phyloP scores from a whole-genome alignment of 345 rosid species.

The Microcos paniculata region DNA sequence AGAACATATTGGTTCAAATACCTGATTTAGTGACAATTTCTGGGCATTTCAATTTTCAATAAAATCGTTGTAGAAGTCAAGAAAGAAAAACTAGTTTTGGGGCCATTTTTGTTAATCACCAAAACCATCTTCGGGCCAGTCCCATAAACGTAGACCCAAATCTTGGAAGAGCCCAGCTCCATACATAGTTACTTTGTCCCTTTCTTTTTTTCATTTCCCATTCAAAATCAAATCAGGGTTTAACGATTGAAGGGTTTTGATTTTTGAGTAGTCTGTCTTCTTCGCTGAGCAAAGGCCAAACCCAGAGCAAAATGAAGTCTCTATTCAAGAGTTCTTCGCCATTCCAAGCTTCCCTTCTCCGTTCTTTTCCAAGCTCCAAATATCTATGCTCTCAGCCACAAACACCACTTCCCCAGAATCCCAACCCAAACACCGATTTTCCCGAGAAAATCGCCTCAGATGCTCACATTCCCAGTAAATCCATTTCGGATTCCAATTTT shows the following conservation, averaged over 20 bases:
- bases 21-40: too few species aligned
- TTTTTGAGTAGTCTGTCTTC: background rate
- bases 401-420: slow-evolving; percentile 16
- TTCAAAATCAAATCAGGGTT: background rate
- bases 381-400: slow-evolving; percentile 43
- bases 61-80: background rate
- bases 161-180: background rate
- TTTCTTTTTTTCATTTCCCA: background rate
- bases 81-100: background rate
- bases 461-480: background rate
- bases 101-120: too few species aligned
- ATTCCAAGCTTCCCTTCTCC: slow-evolving; percentile 17
- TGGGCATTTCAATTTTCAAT: too few species aligned
- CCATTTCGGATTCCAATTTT: background rate
- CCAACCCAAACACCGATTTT: slow-evolving; percentile 12
- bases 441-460: slow-evolving; percentile 18
- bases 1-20: too few species aligned
- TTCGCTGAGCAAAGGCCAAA: background rate
- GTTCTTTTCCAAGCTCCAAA: slow-evolving; percentile 25
- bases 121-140: too few species aligned
- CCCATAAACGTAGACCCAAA: background rate
- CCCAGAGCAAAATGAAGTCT: slow-evolving; percentile 26
- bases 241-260: background rate
- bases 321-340: slow-evolving; percentile 24
- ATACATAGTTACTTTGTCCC: background rate